These are phyloP conservation scores for Coemansia sp. DNA, from an alignment of 192 early-diverging fungal species.

Conservation along the genomic window DNA sequence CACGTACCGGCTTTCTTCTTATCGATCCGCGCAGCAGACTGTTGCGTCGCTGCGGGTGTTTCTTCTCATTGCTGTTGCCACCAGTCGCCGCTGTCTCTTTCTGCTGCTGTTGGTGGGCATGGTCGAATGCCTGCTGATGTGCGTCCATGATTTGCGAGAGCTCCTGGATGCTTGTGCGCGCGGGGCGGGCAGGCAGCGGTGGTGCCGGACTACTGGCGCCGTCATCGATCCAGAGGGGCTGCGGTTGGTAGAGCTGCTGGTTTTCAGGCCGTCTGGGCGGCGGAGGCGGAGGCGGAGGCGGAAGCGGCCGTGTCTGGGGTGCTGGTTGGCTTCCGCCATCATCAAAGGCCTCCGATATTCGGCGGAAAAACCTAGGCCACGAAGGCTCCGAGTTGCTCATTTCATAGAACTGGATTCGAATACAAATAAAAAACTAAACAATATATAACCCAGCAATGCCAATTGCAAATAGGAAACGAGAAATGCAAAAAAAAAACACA, in stretches of 20 bases:
- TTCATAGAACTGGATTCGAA: neutral
- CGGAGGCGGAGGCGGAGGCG: slow-evolving; percentile 11
- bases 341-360: slow-evolving; percentile 15
- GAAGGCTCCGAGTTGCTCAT: slow-evolving; percentile 24
- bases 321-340: neutral
- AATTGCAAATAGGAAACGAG: no score
- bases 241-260: slow-evolving; percentile 34
- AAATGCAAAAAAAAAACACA: no score
- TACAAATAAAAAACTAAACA: neutral
- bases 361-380: slow-evolving; percentile 36
- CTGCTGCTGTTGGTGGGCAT: neutral
- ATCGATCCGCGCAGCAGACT: neutral
- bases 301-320: neutral
- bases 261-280: slow-evolving; percentile 5
- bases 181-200: neutral
- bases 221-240: slow-evolving; percentile 13
- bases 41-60: neutral
- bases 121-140: slow-evolving; percentile 16
- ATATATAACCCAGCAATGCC: neutral
- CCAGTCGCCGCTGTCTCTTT: neutral
- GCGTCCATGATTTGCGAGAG: slow-evolving; percentile 19
- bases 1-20: neutral
- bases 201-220: neutral
- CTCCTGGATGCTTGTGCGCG: slow-evolving; percentile 6
- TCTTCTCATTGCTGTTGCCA: neutral